These are phyloP conservation scores for Aspergillus eucalypticola DNA, from an alignment of 2,329 filamentous ascomycete genomes.

Conservation along the genomic window DNA sequence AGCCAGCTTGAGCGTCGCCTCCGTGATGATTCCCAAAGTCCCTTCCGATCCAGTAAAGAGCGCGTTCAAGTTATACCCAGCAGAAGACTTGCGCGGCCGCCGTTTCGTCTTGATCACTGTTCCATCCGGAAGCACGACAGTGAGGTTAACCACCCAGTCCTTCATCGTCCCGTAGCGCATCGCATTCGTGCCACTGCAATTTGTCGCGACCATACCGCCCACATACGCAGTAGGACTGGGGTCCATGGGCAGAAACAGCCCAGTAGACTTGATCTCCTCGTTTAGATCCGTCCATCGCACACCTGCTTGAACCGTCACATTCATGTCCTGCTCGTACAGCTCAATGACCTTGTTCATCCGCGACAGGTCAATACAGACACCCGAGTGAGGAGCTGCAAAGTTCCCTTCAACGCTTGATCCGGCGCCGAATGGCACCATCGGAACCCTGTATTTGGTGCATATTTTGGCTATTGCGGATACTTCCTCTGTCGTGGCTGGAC, in stretches of 20 bases:
- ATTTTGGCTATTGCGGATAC: slow-evolving; percentile 64
- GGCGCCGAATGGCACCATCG: slow-evolving; percentile 5
- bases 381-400: slow-evolving; percentile 2
- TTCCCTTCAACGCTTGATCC: slow-evolving; percentile 10
- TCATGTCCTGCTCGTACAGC: slow-evolving; percentile 7
- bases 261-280: neutral
- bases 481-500: slow-evolving; percentile 62
- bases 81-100: slow-evolving; percentile 57
- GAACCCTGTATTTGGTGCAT: slow-evolving; percentile 64
- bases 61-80: slow-evolving; percentile 67
- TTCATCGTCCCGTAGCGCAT: slow-evolving; percentile 72
- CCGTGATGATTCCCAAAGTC: slow-evolving; percentile 67
- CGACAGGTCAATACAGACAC: slow-evolving; percentile 1
- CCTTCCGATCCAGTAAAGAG: slow-evolving; percentile 69
- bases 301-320: slow-evolving; percentile 2
- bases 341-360: slow-evolving; percentile 4
- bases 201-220: neutral
- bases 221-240: slow-evolving; percentile 4
- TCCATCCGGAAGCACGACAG: slow-evolving; percentile 69
- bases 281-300: slow-evolving; percentile 1
- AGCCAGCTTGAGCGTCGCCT: slow-evolving; percentile 67
- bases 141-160: slow-evolving; percentile 70
- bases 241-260: slow-evolving; percentile 7
- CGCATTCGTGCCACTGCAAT: slow-evolving; percentile 52
- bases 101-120: slow-evolving; percentile 65